Percentiles rank a stretch among this genome's conserved stretches.
Conservation (phyloP, 2,329 filamentous ascomycete species). For the Diaporthe amygdali region DNA sequence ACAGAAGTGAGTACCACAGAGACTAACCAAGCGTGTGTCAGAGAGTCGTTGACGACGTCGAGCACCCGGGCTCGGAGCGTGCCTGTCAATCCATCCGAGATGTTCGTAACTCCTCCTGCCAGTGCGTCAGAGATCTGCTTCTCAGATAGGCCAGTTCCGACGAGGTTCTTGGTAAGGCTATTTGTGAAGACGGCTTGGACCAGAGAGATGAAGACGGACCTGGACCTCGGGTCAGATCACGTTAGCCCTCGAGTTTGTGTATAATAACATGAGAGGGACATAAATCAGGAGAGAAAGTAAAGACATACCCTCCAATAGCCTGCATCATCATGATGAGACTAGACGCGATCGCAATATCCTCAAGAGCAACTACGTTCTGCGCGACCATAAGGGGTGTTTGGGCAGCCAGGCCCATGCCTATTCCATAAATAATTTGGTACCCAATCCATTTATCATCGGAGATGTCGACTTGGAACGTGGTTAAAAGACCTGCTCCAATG, state of each 20-base stretch:
- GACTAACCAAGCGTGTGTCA: not conserved
- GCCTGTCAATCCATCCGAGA: too few species aligned
- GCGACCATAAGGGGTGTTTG: not conserved
- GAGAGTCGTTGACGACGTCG: not conserved
- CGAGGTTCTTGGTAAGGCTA: too few species aligned
- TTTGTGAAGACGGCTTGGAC: too few species aligned
- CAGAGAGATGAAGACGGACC: too few species aligned
- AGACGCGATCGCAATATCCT: not conserved
- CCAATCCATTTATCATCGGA: conserved; percentile 10
- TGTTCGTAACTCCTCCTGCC: too few species aligned
- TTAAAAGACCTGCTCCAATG: conserved; percentile 3
- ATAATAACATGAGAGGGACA: too few species aligned
- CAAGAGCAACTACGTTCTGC: not conserved
- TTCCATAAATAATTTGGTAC: conserved; percentile 10
- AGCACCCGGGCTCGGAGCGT: too few species aligned
- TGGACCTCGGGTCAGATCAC: too few species aligned
- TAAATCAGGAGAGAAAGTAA: not conserved
- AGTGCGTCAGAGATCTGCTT: too few species aligned
- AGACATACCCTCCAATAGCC: not conserved
- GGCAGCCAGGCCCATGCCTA: not conserved
- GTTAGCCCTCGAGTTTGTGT: too few species aligned
- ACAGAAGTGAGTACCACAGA: not conserved
- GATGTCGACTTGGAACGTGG: not conserved
- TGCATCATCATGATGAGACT: not conserved
- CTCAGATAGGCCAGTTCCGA: too few species aligned